Evolutionary conservation across 495 filamentous ascomycete genomes (phyloP).

Genomic region (Penicillium desertorum): DNA sequence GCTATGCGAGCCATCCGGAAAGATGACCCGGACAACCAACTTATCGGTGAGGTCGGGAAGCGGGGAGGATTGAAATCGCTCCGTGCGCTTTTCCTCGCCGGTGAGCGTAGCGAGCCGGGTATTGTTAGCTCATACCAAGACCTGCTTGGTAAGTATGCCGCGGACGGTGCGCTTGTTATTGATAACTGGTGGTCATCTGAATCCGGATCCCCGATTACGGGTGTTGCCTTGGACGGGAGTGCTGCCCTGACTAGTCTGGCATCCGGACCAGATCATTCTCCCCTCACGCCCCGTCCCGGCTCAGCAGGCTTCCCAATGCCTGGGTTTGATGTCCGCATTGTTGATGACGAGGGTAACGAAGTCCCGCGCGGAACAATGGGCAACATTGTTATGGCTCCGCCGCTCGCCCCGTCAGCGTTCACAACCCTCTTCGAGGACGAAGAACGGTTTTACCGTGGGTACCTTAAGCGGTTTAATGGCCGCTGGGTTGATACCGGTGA

Average conservation of each 20-base stretch:
- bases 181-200: conserved; percentile 99
- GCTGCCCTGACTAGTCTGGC: conserved; percentile 24
- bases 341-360: conserved; percentile 74
- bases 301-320: conserved; percentile 88
- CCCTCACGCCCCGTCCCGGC: conserved; percentile 69
- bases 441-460: conserved; percentile 77
- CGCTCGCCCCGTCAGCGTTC: conserved; percentile 82
- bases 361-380: conserved; percentile 72
- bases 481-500: conserved; percentile 89
- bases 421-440: conserved; percentile 82
- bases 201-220: conserved; percentile 85
- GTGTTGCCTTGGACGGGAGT: conserved; percentile 58
- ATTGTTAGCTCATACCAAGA: conserved; percentile 78
- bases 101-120: conserved; percentile 84
- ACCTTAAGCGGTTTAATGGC: conserved; percentile 75
- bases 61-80: conserved; percentile 67
- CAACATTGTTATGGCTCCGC: conserved; percentile 82
- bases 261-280: conserved; percentile 17
- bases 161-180: conserved; percentile 64
- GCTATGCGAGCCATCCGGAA: conserved; percentile 83
- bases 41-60: conserved; percentile 59
- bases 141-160: conserved; percentile 63
- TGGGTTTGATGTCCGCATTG: conserved; percentile 81
- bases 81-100: conserved; percentile 78
- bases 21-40: conserved; percentile 73